These are phyloP conservation scores for Kurtzmaniella quercitrusa DNA, from an alignment of 1,139 yeast genomes.

Conservation along the genomic window DNA sequence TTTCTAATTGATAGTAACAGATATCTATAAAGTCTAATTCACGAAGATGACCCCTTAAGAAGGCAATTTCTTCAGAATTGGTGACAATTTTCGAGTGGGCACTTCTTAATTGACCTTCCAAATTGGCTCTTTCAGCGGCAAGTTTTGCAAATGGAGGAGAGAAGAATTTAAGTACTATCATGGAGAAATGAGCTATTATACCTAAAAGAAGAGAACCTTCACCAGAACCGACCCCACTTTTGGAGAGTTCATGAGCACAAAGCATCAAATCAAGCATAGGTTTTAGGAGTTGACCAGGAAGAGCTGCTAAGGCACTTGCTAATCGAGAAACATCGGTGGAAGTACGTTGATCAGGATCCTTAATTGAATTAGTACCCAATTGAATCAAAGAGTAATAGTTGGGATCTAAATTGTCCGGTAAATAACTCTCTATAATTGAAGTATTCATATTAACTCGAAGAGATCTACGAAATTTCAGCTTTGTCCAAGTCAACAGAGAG, in stretches of 20 bases:
- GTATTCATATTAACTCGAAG: constrained; percentile 66
- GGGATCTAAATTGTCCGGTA: constrained; percentile 56
- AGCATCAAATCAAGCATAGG: constrained; percentile 79
- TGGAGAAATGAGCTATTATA: constrained; percentile 74
- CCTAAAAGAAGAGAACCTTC: constrained; percentile 86
- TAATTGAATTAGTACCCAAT: constrained; percentile 51
- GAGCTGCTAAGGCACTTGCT: constrained; percentile 63
- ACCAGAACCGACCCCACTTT: constrained; percentile 71
- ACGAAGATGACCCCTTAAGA: constrained; percentile 74
- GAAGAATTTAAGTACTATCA: constrained; percentile 64
- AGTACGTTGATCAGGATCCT: constrained; percentile 79
- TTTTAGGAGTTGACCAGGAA: constrained; percentile 84
- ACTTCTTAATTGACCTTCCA: constrained; percentile 83
- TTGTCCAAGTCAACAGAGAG: constrained; percentile 68
- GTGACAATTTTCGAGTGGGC: constrained; percentile 78
- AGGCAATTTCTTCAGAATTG: constrained; percentile 83
- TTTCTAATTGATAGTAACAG: constrained; percentile 76
- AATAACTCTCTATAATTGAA: constrained; percentile 59
- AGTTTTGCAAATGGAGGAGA: constrained; percentile 90
- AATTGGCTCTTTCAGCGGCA: constrained; percentile 70
- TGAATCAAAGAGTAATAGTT: constrained; percentile 48
- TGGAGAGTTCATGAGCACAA: constrained; percentile 77
- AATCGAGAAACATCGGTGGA: constrained; percentile 77
- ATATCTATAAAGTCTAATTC: constrained; percentile 77
- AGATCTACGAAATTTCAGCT: constrained; percentile 60